Evolutionary conservation across 1,284 basidiomycete species (phyloP), one percentile per base, ranked within the genome.

Genomic region (Mixia osmundae): DNA sequence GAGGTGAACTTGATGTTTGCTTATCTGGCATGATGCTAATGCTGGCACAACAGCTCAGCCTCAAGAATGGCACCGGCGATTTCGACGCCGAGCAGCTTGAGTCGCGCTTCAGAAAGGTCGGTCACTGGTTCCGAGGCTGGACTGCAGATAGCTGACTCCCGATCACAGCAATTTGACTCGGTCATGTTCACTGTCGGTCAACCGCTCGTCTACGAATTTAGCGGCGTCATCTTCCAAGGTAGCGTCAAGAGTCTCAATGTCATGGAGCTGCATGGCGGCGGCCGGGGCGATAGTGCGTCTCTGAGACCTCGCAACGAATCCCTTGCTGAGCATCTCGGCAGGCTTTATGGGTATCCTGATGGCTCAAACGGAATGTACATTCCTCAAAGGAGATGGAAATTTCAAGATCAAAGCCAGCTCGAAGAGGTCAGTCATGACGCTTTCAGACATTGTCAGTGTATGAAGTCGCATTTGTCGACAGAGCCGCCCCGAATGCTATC

Each of bases 371-470:
- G 79, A 91, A 47, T 61, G 97, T 31, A 80, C 72, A 15, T 72
- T 94, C 58, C 62, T 80, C 56, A 89, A 91, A 56, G 75, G 78
- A 3, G 66, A 73, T 0, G 64, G 71, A 33, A 79, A 74, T 47
- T 56, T 97, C 55, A 87, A 82, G 60, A 64, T 99, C 53, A 94
- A 89, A 60, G 75, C 79, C 18, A 85, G 78, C 45, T 71, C 76
- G 9, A 94, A 80, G 55, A 78, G 79, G 73, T 82, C 38, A 41
- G 68, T 53, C 7, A 19, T 11, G 33, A 19, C 10, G 25, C 14
- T 10, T 9, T 14, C 21, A 19, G 11, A 10, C 16, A 11, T 12
- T 20, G 18, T 14, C 9, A 12, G 30, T 24, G 14, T 20, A 6
- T 14, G 22, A 23, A n/a, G 18, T 19, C 15, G 26, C 35, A 36